These are phyloP conservation scores for Postia placenta DNA, from an alignment of 768 basidiomycete species.

Conservation along the genomic window DNA sequence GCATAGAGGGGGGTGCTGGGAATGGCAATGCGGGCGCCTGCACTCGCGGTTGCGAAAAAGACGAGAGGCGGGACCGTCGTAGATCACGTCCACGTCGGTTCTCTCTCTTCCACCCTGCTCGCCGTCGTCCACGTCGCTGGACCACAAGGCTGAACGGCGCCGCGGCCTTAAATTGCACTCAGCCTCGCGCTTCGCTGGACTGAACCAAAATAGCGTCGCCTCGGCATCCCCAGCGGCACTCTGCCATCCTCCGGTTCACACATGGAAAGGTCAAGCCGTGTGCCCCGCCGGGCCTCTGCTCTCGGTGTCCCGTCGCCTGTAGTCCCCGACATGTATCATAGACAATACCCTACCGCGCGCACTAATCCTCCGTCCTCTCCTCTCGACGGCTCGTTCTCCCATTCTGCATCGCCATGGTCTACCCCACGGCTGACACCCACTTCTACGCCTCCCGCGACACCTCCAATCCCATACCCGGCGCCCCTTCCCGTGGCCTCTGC, in stretches of 20 bases:
- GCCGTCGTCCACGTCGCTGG: slow-evolving; percentile 6
- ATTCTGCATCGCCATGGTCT: slow-evolving; percentile 10
- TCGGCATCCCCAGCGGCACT: background rate
- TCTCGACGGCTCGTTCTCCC: slow-evolving; percentile 20
- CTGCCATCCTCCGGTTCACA: background rate
- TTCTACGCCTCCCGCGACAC: slow-evolving; percentile 15
- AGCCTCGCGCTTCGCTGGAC: background rate
- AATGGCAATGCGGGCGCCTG: background rate
- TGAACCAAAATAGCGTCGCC: background rate
- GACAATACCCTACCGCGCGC: slow-evolving; percentile 49
- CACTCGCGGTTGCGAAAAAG: background rate
- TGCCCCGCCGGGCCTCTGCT: slow-evolving; percentile 21
- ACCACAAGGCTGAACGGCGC: background rate
- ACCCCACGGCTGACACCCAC: slow-evolving; percentile 27
- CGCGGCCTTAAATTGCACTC: background rate
- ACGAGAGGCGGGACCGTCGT: background rate
- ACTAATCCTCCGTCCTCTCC: slow-evolving; percentile 43
- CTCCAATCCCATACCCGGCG: slow-evolving; percentile 10
- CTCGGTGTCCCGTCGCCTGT: slow-evolving; percentile 20
- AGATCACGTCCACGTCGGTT: background rate
- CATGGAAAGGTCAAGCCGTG: slow-evolving; percentile 15
- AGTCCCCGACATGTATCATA: slow-evolving; percentile 56
- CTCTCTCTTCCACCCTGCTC: slow-evolving; percentile 2
- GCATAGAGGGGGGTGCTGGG: background rate
- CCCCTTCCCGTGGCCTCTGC: slow-evolving; percentile 14